These are phyloP conservation scores for Candida andamanensis DNA, from an alignment of 805 yeast genomes.

Conservation along the genomic window DNA sequence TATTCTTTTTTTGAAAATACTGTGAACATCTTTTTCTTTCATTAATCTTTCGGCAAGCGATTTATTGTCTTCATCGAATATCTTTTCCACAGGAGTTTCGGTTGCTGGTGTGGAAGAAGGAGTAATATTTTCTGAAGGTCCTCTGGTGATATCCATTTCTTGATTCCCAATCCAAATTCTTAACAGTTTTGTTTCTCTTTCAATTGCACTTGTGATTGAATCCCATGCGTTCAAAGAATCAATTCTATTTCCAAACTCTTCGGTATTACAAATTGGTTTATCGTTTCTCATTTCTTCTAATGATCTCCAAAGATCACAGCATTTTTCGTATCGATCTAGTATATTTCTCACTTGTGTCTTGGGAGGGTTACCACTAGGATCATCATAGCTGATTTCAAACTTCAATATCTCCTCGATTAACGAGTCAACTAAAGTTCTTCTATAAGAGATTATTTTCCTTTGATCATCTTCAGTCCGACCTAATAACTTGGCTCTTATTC, in stretches of 20 bases:
- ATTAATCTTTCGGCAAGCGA: conserved; percentile 79
- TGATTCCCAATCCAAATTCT: conserved; percentile 82
- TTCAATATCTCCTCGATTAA: conserved; percentile 63
- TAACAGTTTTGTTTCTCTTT: conserved; percentile 55
- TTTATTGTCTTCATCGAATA: conserved; percentile 54
- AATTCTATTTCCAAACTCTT: conserved; percentile 58
- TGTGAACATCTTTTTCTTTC: conserved; percentile 72
- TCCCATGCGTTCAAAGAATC: conserved; percentile 85
- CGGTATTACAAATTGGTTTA: conserved; percentile 63
- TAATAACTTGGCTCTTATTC: conserved; percentile 73
- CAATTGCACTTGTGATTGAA: conserved; percentile 65
- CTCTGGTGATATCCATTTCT: conserved; percentile 57
- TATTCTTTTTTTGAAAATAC: conserved; percentile 65
- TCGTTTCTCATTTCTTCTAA: conserved; percentile 72
- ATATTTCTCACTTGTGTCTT: conserved; percentile 48
- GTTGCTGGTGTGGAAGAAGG: conserved; percentile 13
- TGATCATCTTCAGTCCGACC: conserved; percentile 82
- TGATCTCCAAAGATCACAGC: conserved; percentile 77
- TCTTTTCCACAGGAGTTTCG: conserved; percentile 17
- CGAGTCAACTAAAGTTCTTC: conserved; percentile 68
- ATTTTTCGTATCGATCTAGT: conserved; percentile 56
- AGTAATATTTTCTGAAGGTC: conserved; percentile 18
- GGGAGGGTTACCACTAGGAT: conserved; percentile 23
- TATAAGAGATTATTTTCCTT: conserved; percentile 56
- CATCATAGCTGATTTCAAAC: conserved; percentile 51